phyloP scores from a whole-genome alignment of 2,329 filamentous ascomycete genomes.

The Proliferodiscus dingleyae region DNA sequence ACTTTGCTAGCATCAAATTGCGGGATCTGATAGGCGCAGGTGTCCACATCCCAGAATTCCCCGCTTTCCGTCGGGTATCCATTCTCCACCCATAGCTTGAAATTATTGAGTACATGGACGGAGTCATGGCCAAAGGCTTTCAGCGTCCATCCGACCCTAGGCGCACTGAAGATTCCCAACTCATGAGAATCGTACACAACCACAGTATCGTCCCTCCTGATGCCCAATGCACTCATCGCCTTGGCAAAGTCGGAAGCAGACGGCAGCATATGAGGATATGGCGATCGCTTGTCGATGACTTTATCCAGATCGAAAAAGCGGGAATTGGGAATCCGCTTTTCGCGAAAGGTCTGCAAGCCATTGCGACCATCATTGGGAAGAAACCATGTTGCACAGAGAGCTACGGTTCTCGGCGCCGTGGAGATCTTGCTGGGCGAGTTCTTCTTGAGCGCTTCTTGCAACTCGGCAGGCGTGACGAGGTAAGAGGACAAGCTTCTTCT shows the following conservation, averaged over 20 bases:
- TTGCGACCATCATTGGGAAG: constrained; percentile 85
- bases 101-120: constrained; percentile 93
- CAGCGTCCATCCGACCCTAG: constrained; percentile 90
- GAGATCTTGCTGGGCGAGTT: constrained; percentile 76
- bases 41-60: constrained; percentile 61
- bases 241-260: constrained; percentile 73
- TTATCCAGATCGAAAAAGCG: constrained; percentile 96
- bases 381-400: constrained; percentile 93
- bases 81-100: constrained; percentile 85
- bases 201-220: constrained; percentile 79
- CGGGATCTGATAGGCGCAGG: constrained; percentile 59
- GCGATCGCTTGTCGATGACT: constrained; percentile 79
- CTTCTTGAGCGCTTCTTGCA: constrained; percentile 74
- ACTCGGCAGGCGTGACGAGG: constrained; percentile 78
- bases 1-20: constrained; percentile 58
- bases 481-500: constrained; percentile 64
- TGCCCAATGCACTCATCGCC: constrained; percentile 85
- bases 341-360: constrained; percentile 74
- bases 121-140: constrained; percentile 81
- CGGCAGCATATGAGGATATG: constrained; percentile 96
- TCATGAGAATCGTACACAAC: constrained; percentile 94
- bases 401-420: constrained; percentile 76
- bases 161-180: constrained; percentile 89
- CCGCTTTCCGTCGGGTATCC: constrained; percentile 80
- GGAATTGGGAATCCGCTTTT: constrained; percentile 79